phyloP scores from a whole-genome alignment of 139 green algal genomes.

The Eudorina sp. region DNA sequence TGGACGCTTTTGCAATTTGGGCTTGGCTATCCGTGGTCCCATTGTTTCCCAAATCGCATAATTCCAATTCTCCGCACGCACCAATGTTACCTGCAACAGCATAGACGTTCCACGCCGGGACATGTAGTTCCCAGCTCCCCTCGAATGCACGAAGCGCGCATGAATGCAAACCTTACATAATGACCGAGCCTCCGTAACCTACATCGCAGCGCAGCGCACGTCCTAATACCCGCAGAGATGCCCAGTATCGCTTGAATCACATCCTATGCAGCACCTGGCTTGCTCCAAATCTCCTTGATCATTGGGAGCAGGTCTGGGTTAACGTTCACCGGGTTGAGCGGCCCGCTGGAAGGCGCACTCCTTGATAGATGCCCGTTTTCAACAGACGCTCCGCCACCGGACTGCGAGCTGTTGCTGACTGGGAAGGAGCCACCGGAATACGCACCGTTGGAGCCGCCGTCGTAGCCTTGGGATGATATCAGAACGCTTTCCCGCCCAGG shows the following conservation, averaged over 20 bases:
- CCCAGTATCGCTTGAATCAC: background rate
- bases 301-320: conserved; percentile 55
- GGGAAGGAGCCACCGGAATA: background rate
- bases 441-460: background rate
- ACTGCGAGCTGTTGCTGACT: background rate
- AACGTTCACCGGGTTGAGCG: conserved; percentile 8
- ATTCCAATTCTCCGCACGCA: conserved; percentile 24
- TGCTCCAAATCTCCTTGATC: conserved; percentile 69
- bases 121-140: no score
- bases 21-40: no score
- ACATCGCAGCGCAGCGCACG: background rate
- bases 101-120: no score
- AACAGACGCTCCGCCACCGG: background rate
- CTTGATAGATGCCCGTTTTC: background rate
- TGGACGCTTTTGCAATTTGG: background rate
- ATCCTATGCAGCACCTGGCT: background rate
- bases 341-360: background rate
- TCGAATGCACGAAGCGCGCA: conserved; percentile 12
- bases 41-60: no score
- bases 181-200: background rate
- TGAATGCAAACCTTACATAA: conserved; percentile 29
- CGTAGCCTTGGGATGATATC: background rate
- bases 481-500: conserved; percentile 24
- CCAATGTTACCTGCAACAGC: no score
- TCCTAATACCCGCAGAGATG: background rate